phyloP scores from a whole-genome alignment of 768 basidiomycete species.

The Coprinopsis cinerea region DNA sequence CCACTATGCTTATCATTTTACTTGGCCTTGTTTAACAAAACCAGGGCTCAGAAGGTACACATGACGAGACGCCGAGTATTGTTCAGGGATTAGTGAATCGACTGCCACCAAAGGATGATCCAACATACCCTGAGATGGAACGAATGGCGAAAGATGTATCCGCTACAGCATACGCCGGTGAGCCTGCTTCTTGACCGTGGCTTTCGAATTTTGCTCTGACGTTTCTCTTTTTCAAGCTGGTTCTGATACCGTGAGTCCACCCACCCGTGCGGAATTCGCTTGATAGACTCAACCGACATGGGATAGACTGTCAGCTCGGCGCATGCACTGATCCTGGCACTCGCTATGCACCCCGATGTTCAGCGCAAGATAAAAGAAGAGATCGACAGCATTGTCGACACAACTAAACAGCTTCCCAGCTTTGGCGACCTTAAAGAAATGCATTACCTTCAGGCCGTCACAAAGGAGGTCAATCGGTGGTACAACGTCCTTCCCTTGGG shows the following conservation, averaged over 20 bases:
- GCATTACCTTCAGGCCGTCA: slow-evolving; percentile 28
- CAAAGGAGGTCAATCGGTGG: slow-evolving; percentile 33
- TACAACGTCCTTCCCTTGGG: slow-evolving; percentile 27
- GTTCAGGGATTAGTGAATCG: too few relatives aligned
- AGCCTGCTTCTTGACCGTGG: not conserved
- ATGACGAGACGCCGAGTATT: too few relatives aligned
- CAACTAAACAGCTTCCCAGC: slow-evolving; percentile 26
- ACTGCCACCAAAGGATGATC: too few relatives aligned
- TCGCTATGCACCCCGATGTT: slow-evolving; percentile 29
- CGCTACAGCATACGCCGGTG: not conserved
- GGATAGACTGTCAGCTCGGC: slow-evolving; percentile 25
- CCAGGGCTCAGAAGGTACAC: too few relatives aligned
- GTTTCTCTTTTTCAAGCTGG: slow-evolving; percentile 14
- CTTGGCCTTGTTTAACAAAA: too few relatives aligned
- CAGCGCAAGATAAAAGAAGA: slow-evolving; percentile 31
- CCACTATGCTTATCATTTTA: too few relatives aligned
- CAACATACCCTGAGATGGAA: too few relatives aligned
- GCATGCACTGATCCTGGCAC: slow-evolving; percentile 28
- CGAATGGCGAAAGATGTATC: too few relatives aligned
- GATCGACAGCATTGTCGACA: slow-evolving; percentile 30
- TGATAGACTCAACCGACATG: not conserved
- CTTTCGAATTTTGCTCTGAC: not conserved
- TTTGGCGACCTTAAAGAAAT: slow-evolving; percentile 25
- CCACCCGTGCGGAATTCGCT: not conserved
- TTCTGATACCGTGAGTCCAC: slow-evolving; percentile 20